These are phyloP conservation scores for Ustanciosporium gigantosporum DNA, from an alignment of 1,284 basidiomycete species.

Conservation along the genomic window DNA sequence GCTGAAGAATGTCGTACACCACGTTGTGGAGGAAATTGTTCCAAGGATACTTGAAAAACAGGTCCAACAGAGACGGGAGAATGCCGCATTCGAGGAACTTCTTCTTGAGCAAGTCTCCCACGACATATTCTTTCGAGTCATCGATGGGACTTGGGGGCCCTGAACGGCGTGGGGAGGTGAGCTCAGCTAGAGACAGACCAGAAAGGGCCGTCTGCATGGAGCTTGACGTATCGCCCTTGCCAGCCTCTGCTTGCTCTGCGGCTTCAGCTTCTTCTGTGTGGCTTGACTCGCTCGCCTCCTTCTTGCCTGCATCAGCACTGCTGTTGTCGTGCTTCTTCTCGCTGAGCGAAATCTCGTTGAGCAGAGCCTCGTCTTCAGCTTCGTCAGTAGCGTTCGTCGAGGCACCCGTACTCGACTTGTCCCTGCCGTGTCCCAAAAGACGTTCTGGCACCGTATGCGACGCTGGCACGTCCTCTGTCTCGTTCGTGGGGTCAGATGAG, in stretches of 20 bases:
- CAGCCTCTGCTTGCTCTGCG: constrained; percentile 7
- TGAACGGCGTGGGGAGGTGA: constrained; percentile 41
- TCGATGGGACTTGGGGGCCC: constrained; percentile 47
- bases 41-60: constrained; percentile 95
- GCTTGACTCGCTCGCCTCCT: constrained; percentile 16
- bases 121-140: constrained; percentile 42
- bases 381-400: constrained; percentile 48
- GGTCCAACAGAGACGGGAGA: constrained; percentile 50
- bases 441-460: too few relatives aligned
- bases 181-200: constrained; percentile 50
- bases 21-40: constrained; percentile 98
- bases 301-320: not conserved
- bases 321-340: constrained; percentile 5
- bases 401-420: constrained; percentile 31
- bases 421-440: constrained; percentile 13
- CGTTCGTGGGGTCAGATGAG: not conserved
- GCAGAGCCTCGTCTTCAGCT: constrained; percentile 50
- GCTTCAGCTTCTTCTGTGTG: not conserved
- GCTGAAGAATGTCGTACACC: constrained; percentile 94
- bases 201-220: constrained; percentile 50
- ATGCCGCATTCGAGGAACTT: constrained; percentile 56
- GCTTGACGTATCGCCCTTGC: constrained; percentile 1
- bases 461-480: not conserved
- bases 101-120: constrained; percentile 55
- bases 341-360: constrained; percentile 46